phyloP scores from a whole-genome alignment of 1,284 basidiomycete genomes.

The Cryptococcus sp. region DNA sequence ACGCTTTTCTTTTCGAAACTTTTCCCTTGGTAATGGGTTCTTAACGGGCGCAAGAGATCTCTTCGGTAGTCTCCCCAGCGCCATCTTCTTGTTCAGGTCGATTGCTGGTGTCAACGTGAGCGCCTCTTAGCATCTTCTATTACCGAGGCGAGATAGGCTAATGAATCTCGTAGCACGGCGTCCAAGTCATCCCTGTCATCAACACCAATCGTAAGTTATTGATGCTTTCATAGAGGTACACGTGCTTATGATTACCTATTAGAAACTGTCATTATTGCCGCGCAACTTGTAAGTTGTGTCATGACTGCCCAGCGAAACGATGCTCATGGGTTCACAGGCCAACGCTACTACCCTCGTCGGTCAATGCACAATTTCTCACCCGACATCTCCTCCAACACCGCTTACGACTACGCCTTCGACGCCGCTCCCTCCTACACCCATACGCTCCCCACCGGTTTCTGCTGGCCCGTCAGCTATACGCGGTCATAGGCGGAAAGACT shows the following conservation, averaged over 20 bases:
- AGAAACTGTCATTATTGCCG: conserved; percentile 91
- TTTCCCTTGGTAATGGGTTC: conserved; percentile 83
- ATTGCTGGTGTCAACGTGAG: conserved; percentile 66
- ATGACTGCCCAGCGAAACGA: not conserved
- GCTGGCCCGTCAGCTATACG: conserved; percentile 28
- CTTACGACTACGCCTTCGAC: conserved; percentile 3
- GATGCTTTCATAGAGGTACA: not conserved
- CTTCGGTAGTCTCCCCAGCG: conserved; percentile 86
- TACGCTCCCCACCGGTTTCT: conserved; percentile 20
- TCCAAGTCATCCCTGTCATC: conserved; percentile 74
- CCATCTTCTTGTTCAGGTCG: conserved; percentile 92
- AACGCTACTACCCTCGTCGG: conserved; percentile 80
- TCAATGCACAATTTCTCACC: conserved; percentile 97
- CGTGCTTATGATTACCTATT: not conserved
- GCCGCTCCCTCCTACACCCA: conserved; percentile 12
- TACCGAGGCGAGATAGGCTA: not conserved
- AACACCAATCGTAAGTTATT: conserved; percentile 74
- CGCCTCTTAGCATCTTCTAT: conserved; percentile 56
- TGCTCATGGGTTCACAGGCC: conserved; percentile 57
- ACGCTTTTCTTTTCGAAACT: conserved; percentile 76
- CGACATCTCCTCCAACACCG: conserved; percentile 56
- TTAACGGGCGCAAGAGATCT: conserved; percentile 80
- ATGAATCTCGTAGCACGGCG: conserved; percentile 22
- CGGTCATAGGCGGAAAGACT: conserved; percentile 37
- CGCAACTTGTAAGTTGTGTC: conserved; percentile 68